Percentiles rank a stretch among this genome's conserved stretches.
phyloP scores from a whole-genome alignment of 2,329 filamentous ascomycete genomes.

The Alternaria sp. region DNA sequence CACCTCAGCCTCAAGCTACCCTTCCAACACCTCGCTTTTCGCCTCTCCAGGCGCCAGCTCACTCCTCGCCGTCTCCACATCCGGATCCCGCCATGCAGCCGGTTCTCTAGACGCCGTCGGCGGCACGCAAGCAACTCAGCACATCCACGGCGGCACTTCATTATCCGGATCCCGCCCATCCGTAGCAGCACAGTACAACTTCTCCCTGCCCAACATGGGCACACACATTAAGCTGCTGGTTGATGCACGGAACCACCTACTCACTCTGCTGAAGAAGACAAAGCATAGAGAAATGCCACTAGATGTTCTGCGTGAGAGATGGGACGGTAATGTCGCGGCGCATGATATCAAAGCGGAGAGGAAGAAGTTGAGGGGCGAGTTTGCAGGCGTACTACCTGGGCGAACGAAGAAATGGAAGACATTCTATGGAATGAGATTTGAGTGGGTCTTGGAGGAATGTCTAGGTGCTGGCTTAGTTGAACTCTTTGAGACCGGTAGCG shows the following conservation, averaged over 20 bases:
- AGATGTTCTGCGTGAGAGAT: conserved; percentile 68
- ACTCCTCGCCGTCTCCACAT: conserved; percentile 66
- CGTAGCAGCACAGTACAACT: conserved; percentile 50
- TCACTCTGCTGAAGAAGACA: conserved; percentile 64
- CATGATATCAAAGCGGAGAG: conserved; percentile 55
- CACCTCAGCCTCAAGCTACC: conserved; percentile 53
- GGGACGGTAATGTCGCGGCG: conserved; percentile 69
- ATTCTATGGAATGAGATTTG: conserved; percentile 72
- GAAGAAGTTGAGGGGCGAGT: conserved; percentile 63
- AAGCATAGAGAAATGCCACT: conserved; percentile 69
- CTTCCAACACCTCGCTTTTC: conserved; percentile 48
- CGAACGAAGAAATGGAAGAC: conserved; percentile 73
- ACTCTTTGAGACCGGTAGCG: conserved; percentile 75
- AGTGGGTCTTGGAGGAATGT: conserved; percentile 75
- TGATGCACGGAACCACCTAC: conserved; percentile 66
- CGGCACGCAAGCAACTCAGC: conserved; percentile 69
- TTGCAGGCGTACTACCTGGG: conserved; percentile 64
- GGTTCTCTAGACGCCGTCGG: conserved; percentile 74
- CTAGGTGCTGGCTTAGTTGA: conserved; percentile 74
- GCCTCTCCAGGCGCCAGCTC: conserved; percentile 51
- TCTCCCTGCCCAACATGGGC: conserved; percentile 72
- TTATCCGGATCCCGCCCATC: conserved; percentile 23
- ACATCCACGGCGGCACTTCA: conserved; percentile 68
- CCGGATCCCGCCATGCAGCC: conserved; percentile 68
- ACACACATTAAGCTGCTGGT: conserved; percentile 70